Conservation (phyloP, 257 asterid species). For the Petrea volubilis region DNA sequence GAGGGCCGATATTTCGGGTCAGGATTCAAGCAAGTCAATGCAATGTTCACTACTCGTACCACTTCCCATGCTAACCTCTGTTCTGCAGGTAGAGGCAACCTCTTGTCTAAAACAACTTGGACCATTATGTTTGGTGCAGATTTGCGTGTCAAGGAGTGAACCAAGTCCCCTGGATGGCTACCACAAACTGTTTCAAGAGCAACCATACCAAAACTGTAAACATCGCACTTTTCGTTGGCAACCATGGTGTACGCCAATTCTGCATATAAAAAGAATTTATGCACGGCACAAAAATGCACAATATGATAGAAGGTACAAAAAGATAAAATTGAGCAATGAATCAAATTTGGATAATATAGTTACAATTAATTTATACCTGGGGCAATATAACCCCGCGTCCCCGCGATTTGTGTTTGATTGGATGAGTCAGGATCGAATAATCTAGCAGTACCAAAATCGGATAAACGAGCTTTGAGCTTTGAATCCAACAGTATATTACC, state of each 20-base stretch:
- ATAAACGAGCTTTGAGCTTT: constrained; percentile 17
- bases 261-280: neutral
- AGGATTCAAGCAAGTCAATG: no score
- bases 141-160: neutral
- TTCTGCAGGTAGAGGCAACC: neutral
- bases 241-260: no score
- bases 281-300: no score
- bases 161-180: neutral
- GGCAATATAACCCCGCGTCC: constrained; percentile 34
- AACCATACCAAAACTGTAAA: no score
- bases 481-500: constrained; percentile 27
- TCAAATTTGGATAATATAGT: no score
- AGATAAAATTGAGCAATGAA: no score
- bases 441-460: constrained; percentile 31
- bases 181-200: no score
- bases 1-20: no score
- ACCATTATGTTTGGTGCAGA: neutral
- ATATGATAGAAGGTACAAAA: no score
- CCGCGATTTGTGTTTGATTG: constrained; percentile 15
- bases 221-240: no score
- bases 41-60: no score
- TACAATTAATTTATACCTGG: constrained; percentile 31
- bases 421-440: constrained; percentile 23
- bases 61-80: neutral
- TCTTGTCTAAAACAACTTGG: neutral